Conservation (phyloP, 2,329 filamentous ascomycete species). For the Diplodia corticola region DNA sequence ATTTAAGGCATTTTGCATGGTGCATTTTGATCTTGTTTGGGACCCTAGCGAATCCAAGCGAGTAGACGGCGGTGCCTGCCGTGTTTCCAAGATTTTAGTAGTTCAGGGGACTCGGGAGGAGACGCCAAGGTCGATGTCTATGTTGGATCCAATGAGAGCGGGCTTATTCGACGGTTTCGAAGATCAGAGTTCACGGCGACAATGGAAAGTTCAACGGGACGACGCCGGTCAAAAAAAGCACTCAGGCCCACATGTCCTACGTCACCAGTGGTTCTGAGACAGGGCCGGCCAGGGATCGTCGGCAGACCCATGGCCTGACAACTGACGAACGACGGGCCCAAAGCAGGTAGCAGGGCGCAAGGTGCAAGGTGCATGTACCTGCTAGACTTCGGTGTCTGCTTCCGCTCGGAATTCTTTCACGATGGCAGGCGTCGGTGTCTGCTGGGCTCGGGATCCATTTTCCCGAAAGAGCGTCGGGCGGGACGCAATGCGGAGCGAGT, state of each 20-base stretch:
- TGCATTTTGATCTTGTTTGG: no score
- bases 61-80: neutral
- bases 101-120: neutral
- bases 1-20: neutral
- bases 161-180: neutral
- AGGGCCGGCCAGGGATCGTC: neutral
- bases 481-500: constrained; percentile 2
- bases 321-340: neutral
- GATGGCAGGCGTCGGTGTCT: constrained; percentile 7
- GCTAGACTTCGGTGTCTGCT: constrained; percentile 8
- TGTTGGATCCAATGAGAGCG: neutral
- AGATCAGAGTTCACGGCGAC: neutral
- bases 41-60: no score
- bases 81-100: neutral
- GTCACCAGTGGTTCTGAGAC: neutral
- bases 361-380: neutral
- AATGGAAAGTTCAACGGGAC: neutral
- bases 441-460: constrained; percentile 21
- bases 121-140: no score
- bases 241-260: constrained; percentile 4
- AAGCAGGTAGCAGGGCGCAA: neutral
- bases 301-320: neutral
- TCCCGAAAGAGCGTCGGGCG: constrained; percentile 15
- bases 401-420: constrained; percentile 5
- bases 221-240: neutral